phyloP scores from a whole-genome alignment of 2,329 filamentous ascomycete genomes.

The Gyromitra esculenta region DNA sequence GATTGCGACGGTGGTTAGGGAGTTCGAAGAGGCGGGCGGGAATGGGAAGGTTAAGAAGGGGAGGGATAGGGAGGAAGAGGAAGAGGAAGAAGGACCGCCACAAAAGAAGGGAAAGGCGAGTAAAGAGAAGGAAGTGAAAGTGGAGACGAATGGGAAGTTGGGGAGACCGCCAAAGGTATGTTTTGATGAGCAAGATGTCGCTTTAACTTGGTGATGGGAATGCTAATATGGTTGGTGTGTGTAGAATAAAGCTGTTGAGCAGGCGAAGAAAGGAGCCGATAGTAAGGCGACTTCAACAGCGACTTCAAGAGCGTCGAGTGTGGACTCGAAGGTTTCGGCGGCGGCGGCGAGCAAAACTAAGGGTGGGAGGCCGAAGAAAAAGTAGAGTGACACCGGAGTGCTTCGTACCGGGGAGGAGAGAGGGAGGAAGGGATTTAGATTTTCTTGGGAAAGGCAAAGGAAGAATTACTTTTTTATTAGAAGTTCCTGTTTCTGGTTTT shows the following conservation, averaged over 20 bases:
- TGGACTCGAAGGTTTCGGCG: conserved; percentile 77
- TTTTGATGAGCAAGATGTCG: conserved; percentile 9
- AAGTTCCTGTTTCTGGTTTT: conserved; percentile 39
- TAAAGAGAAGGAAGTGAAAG: conserved; percentile 79
- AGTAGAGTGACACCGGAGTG: conserved; percentile 9
- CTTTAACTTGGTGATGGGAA: conserved; percentile 7
- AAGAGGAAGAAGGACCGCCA: conserved; percentile 76
- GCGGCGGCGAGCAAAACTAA: conserved; percentile 60
- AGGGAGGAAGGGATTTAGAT: conserved; percentile 4
- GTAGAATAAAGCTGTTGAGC: conserved; percentile 93
- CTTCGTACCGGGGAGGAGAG: neutral
- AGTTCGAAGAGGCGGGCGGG: conserved; percentile 78
- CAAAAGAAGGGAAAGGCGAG: conserved; percentile 97
- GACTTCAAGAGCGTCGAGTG: conserved; percentile 86
- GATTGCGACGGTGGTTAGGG: conserved; percentile 90
- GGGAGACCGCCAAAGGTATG: conserved; percentile 57
- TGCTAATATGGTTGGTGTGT: conserved; percentile 1
- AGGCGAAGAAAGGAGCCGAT: conserved; percentile 75
- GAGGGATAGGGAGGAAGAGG: conserved; percentile 74
- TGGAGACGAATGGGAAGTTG: conserved; percentile 59
- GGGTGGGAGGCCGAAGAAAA: conserved; percentile 53
- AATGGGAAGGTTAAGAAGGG: conserved; percentile 64
- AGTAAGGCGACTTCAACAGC: conserved; percentile 79
- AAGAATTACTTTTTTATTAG: conserved; percentile 37
- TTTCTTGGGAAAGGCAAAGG: conserved; percentile 38